phyloP scores from a whole-genome alignment of 352 stramenopile species.

The Pythium sp. region DNA sequence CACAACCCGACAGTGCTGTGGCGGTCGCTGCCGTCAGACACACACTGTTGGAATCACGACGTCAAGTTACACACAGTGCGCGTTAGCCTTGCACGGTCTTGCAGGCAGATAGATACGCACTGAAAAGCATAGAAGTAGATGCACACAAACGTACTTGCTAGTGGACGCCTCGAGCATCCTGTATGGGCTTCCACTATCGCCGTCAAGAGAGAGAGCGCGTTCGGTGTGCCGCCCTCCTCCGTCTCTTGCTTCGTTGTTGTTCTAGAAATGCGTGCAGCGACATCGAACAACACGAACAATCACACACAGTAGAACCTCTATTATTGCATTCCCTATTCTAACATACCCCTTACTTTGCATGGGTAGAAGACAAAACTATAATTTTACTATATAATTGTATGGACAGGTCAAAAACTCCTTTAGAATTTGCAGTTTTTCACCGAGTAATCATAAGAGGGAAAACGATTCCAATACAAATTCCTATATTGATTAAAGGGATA shows the following conservation, averaged over 20 bases:
- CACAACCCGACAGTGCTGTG: slow-evolving; percentile 29
- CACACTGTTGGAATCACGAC: background rate
- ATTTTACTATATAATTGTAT: too few relatives aligned
- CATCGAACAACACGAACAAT: too few relatives aligned
- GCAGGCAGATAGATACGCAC: background rate
- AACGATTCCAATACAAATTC: too few relatives aligned
- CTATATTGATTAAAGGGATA: too few relatives aligned
- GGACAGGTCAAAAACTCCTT: too few relatives aligned
- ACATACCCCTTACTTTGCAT: too few relatives aligned
- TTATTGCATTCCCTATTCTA: too few relatives aligned
- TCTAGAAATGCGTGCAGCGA: background rate
- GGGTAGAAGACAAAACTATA: too few relatives aligned
- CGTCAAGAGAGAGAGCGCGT: background rate
- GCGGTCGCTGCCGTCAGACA: slow-evolving; percentile 19
- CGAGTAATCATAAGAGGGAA: too few relatives aligned
- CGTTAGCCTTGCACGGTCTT: background rate
- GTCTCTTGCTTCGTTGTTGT: background rate
- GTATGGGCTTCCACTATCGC: background rate
- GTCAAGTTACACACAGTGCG: background rate
- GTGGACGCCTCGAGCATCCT: background rate
- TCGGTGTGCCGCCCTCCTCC: background rate
- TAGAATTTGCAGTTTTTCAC: too few relatives aligned
- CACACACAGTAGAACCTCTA: too few relatives aligned
- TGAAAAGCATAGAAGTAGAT: background rate
- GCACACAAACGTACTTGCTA: background rate